Percentiles rank a stretch among this genome's conserved stretches.
phyloP scores from a whole-genome alignment of 805 yeast species.

The Ogataea wickerhamii region DNA sequence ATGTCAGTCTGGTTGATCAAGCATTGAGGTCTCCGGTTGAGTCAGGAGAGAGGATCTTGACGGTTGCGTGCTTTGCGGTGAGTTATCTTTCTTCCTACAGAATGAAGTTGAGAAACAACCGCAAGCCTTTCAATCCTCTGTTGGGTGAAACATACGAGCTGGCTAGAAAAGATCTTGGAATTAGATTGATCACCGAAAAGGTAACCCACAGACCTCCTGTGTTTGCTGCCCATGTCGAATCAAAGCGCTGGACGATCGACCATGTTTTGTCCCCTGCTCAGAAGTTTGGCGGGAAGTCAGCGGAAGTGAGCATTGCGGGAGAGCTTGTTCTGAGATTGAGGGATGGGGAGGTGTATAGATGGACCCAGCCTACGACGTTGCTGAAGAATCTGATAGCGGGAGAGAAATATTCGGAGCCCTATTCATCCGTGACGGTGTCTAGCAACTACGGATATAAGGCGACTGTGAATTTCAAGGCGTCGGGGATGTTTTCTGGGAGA shows the following conservation, averaged over 20 bases:
- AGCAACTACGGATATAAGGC: constrained; percentile 70
- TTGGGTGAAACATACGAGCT: constrained; percentile 91
- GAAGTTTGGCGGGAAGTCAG: constrained; percentile 92
- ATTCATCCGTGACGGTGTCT: constrained; percentile 59
- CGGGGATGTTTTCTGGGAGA: constrained; percentile 83
- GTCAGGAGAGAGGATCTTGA: constrained; percentile 56
- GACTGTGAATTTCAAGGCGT: constrained; percentile 64
- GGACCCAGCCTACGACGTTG: constrained; percentile 80
- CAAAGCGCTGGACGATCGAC: constrained; percentile 61
- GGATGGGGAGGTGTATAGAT: constrained; percentile 71
- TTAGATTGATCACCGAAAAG: constrained; percentile 76
- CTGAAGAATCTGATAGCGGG: constrained; percentile 90
- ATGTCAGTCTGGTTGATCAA: constrained; percentile 59
- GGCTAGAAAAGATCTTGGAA: constrained; percentile 77
- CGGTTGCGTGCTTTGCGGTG: constrained; percentile 80
- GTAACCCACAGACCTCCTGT: constrained; percentile 85
- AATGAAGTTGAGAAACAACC: constrained; percentile 65
- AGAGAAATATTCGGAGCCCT: constrained; percentile 89
- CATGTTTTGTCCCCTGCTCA: constrained; percentile 73
- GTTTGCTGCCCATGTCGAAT: constrained; percentile 76
- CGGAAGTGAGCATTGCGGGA: constrained; percentile 79
- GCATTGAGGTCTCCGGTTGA: constrained; percentile 49
- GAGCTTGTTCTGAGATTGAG: constrained; percentile 50
- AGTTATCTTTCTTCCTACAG: constrained; percentile 69
- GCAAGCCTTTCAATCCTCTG: constrained; percentile 94